Base-by-base conservation (phyloP, 2,329 filamentous ascomycete species). In the Coleophoma eucalyptorum region DNA sequence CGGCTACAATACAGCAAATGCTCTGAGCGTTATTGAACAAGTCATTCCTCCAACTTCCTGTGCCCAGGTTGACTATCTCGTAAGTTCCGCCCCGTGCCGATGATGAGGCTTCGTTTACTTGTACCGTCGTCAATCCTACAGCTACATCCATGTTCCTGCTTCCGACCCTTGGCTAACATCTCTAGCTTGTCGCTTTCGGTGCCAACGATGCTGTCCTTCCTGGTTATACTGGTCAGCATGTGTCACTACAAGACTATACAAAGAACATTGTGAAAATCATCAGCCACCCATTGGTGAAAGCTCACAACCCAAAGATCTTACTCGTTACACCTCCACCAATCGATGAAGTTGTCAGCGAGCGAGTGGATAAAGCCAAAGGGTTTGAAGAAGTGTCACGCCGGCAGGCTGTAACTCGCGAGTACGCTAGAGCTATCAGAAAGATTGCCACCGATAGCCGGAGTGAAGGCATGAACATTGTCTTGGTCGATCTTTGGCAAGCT, bases 121-220 rank as follows among this genome's bases (percentile, higher is more conserved):
- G 26, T 26, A 26, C 6, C 26, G 26, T 26, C 10, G 10, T 26
- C 26, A 8, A 26, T 8, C 10, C 26, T 26, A 8, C 6, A 26
- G 26, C 26, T 26, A 5, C 26, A 8, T 26, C 26, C 26, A 26
- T 26, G 26, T 3, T 8, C 26, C 10, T 26, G 26, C 10, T 26
- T 26, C 26, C 26, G 5, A 26, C 33, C 40, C 16, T 19, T 7
- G 4, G 34, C 43, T 12, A 32, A 37, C 20, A 2, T 43, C 20
- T 33, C n/a, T 50, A 34, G 54, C 61, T 71, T 37, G 71, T 96
- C 52, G 86, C 96, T 58, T 84, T 97, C 53, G 94, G 94, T 16
- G 90, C 94, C 59, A 97, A 99, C 65, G 94, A 97, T 69, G 86
- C 93, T 3, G 84, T 84, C 49, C 68, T 95, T 3, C 79, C 83